Conservation (phyloP, 371 early-diverging fungal species). For the Zopfochytrium polystomum region DNA sequence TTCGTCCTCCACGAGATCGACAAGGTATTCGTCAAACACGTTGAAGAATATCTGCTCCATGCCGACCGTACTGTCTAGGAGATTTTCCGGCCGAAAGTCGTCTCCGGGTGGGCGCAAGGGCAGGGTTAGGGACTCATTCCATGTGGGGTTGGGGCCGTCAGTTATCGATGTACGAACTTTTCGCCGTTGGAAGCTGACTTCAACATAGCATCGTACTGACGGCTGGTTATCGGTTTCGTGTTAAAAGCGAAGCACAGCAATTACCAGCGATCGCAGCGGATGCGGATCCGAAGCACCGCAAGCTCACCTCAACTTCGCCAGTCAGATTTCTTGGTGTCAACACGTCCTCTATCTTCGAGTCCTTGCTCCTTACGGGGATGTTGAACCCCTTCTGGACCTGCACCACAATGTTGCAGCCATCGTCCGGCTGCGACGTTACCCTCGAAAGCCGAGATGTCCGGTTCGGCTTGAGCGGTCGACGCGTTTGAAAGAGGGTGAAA, state of each 20-base stretch:
- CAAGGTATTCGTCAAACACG: conserved; percentile 48
- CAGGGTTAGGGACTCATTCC: conserved; percentile 51
- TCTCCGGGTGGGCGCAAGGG: conserved; percentile 30
- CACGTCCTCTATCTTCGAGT: conserved; percentile 19
- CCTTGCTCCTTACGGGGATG: conserved; percentile 40
- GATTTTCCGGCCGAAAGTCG: conserved; percentile 37
- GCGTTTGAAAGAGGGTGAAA: conserved; percentile 29
- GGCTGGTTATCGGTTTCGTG: neutral
- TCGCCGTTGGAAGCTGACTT: conserved; percentile 42
- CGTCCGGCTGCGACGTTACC: conserved; percentile 30
- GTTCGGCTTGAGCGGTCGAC: conserved; percentile 45
- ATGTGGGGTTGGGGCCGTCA: conserved; percentile 49
- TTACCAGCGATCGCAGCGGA: conserved; percentile 5
- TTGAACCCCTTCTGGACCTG: conserved; percentile 44
- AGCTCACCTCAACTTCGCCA: too few species aligned
- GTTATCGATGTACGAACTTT: conserved; percentile 31
- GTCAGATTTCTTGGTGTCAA: neutral
- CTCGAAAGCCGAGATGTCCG: conserved; percentile 23
- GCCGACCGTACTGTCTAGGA: conserved; percentile 39
- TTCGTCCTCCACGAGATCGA: conserved; percentile 48
- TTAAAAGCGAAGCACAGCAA: neutral
- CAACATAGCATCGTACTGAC: conserved; percentile 46
- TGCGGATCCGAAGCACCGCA: neutral
- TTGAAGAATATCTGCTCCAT: conserved; percentile 46
- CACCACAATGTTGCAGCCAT: conserved; percentile 38